These are phyloP conservation scores for Tricholoma furcatifolium DNA, from an alignment of 768 basidiomycete species.

Conservation along the genomic window DNA sequence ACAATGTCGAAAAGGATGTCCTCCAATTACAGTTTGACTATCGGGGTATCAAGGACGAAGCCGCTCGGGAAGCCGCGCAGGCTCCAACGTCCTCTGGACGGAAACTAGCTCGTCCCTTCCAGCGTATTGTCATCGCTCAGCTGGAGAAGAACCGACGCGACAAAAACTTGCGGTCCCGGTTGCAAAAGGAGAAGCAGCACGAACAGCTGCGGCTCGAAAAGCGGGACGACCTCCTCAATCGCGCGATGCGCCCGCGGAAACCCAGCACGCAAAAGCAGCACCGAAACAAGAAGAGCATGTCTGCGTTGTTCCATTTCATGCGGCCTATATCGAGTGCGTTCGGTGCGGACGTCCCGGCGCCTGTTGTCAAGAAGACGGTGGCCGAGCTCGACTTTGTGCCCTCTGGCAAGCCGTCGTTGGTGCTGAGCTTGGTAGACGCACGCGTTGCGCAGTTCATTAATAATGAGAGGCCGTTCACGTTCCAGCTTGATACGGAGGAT, in stretches of 20 bases:
- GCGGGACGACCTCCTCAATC: constrained; percentile 72
- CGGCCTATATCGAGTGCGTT: constrained; percentile 89
- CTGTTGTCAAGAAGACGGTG: constrained; percentile 55
- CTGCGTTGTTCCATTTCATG: constrained; percentile 82
- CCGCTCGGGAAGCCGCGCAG: constrained; percentile 57
- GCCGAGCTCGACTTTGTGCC: constrained; percentile 75
- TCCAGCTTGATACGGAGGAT: constrained; percentile 84
- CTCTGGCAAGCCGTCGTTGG: constrained; percentile 71
- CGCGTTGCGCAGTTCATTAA: constrained; percentile 71
- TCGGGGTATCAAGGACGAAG: constrained; percentile 75
- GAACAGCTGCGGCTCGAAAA: constrained; percentile 74
- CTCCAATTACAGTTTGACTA: constrained; percentile 61
- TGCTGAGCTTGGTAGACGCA: constrained; percentile 73
- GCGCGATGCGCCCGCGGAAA: constrained; percentile 66
- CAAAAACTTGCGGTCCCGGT: constrained; percentile 60
- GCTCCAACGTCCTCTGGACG: constrained; percentile 45
- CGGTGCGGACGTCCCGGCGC: constrained; percentile 53
- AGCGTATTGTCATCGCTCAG: constrained; percentile 59
- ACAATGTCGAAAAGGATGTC: constrained; percentile 73
- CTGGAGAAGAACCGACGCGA: constrained; percentile 84
- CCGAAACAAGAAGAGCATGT: constrained; percentile 88
- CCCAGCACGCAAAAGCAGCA: constrained; percentile 65
- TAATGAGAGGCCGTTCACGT: constrained; percentile 78
- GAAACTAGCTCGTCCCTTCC: constrained; percentile 64
- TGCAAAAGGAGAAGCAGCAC: constrained; percentile 72